Base-by-base conservation (phyloP, 176 grass and related monocot species). In the Oryza australiensis region DNA sequence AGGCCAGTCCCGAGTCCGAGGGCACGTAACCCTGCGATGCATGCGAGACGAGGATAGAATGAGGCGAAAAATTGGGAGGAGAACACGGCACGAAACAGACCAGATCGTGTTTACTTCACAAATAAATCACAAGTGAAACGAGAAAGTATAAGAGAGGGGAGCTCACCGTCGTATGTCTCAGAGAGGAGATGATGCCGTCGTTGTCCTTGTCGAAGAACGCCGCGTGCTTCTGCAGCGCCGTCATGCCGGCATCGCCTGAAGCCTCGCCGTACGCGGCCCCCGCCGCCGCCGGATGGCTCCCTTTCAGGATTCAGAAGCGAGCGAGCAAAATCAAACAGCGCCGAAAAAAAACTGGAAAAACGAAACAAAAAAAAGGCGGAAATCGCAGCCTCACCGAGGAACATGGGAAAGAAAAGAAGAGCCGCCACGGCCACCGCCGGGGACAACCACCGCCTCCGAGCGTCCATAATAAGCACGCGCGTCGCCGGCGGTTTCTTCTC, bases 131-230 rank as follows among this genome's bases (percentile, higher is more conserved):
- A 23, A 8, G 53, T 22, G 22, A 59, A 59, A 59, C 7, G 53
- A 59, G 49, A 55, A 1, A 7, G 2, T n/a, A 57, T 1, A n/a
- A 22, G 53, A 57, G 51, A 55, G 22, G 35, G 66, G 46, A 62
- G 48, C 30, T 86, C 84, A 89, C 94, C 94, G 20, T 85, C 65
- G 68, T 89, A 97, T 9, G 94, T 97, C 71, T 97, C 94, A 38
- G 69, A 74, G 1, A 83, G 74, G 93, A 84, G 80, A 97, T 64
- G 86, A 97, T 1, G 53, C 94, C 94, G 67, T 97, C 92, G 23
- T 87, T 90, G 78, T 94, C 62, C 70, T 62, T 34, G 78, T 97
- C 94, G 87, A 97, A 97, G 86, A 97, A 97, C 5, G 88, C 80
- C 51, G 87, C 94, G 85, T 97, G 94, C 84, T 86, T 89, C 72